Base-by-base conservation (phyloP, 768 basidiomycete genomes). In the Termitomyces sp. region DNA sequence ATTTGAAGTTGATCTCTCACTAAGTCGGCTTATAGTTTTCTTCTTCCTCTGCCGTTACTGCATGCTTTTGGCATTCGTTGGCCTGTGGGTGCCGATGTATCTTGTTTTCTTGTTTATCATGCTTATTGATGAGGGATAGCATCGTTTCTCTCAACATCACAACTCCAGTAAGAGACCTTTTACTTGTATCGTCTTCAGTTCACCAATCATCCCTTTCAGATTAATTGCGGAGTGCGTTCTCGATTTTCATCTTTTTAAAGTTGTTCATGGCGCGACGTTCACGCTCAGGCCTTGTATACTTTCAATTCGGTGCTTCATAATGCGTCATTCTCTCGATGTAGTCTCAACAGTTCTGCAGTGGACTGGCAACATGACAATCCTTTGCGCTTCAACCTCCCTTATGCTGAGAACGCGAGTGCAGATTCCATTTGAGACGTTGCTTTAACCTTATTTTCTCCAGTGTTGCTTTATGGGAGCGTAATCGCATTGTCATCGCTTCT, bases 41-140 rank as follows among this genome's bases (percentile, higher is more conserved):
- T 86, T 87, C 68, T 88, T 90, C 68, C 72, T 87, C 28, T 86
- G 83, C 67, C 83, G 88, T 60, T 89, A 89, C 68, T 86, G 84
- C 69, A 83, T 89, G 77, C 66, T 89, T n/a, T 75, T 82, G 58
- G 79, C 87, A 4, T 77, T 88, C 65, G 69, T 85, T 62, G 86
- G 87, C 58, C 62, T 89, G 87, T 86, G 67, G 72, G 83, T 71
- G 2, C 33, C 41, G 41, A 49, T 28, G 10, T 44, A 30, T 33
- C 46, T 50, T 44, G 6, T 43, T 43, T n/a, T n/a, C 41, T n/a
- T 43, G 41, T 43, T 43, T 4, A 43, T 43, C 41, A 9, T n/a
- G n/a, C 41, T 43, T 43, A 43, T 43, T 20, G 46, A 18, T 50
- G 3, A 33, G 6, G n/a, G 32, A 23, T 57, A 89, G 87, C 61